Conservation (phyloP, 106 monocot species). For the Gastrodia elata region DNA sequence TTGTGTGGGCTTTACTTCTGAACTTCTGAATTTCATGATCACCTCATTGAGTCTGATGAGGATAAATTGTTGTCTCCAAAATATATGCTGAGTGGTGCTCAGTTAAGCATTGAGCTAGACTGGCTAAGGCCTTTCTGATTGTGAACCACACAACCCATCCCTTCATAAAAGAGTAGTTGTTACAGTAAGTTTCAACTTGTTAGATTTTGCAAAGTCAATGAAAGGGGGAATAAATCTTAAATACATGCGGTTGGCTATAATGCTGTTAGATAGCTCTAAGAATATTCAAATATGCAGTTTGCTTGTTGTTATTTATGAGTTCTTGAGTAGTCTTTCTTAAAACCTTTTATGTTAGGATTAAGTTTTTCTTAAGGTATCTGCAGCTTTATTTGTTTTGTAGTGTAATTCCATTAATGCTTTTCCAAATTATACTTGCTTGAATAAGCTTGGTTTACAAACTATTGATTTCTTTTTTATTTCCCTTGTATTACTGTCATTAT, state of each 20-base stretch:
- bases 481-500: background rate
- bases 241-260: background rate
- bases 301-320: background rate
- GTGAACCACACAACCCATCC: too few species aligned
- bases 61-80: too few species aligned
- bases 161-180: too few species aligned
- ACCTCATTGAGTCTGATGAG: too few species aligned
- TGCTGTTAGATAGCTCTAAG: background rate
- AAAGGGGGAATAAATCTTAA: background rate
- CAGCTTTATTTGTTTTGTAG: background rate
- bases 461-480: background rate
- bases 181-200: too few species aligned
- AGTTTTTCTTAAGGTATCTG: background rate
- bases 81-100: too few species aligned
- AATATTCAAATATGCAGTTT: background rate
- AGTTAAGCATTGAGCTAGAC: too few species aligned
- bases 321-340: background rate
- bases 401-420: background rate
- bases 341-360: background rate
- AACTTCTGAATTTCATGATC: too few species aligned
- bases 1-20: too few species aligned
- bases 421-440: background rate
- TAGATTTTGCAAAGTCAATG: background rate
- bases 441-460: background rate
- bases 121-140: too few species aligned